Percentiles rank a stretch among this genome's conserved stretches.
Conservation (phyloP, 106 monocot species). For the Dactylorhiza incarnata region DNA sequence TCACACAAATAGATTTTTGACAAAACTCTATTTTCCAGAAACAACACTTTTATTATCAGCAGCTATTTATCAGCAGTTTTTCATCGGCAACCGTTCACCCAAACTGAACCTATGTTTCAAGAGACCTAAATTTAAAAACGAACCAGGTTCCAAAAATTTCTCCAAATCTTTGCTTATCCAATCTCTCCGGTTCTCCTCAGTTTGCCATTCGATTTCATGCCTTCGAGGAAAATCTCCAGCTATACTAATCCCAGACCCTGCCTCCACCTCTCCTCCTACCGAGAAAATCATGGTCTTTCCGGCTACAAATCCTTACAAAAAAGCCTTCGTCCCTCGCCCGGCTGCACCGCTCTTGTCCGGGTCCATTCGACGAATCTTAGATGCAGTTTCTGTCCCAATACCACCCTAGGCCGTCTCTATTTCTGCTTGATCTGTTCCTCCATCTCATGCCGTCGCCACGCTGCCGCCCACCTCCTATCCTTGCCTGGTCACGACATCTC, state of each 20-base stretch:
- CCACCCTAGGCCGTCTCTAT: conserved; percentile 16
- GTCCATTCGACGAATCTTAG: conserved; percentile 17
- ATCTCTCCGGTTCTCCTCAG: no score
- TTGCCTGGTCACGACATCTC: conserved; percentile 39
- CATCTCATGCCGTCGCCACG: conserved; percentile 31
- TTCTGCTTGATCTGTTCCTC: conserved; percentile 45
- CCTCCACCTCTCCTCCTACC: conserved; percentile 29
- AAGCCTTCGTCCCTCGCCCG: conserved; percentile 11
- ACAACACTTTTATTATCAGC: no score
- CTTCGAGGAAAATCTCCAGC: background rate
- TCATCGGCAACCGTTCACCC: no score
- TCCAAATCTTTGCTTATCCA: no score
- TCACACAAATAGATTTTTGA: no score
- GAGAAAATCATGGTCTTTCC: conserved; percentile 20
- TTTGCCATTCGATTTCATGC: no score
- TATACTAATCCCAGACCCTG: conserved; percentile 25
- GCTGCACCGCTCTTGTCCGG: conserved; percentile 8
- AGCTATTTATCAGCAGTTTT: no score
- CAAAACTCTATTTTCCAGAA: no score
- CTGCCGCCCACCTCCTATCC: conserved; percentile 13
- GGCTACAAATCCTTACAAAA: conserved; percentile 28
- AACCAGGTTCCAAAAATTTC: no score
- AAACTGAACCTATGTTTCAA: no score
- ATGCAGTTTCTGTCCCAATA: conserved; percentile 20
- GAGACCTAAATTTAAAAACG: no score